Evolutionary conservation across 805 yeast species (phyloP).

Genomic region (Candida manassasensis): DNA sequence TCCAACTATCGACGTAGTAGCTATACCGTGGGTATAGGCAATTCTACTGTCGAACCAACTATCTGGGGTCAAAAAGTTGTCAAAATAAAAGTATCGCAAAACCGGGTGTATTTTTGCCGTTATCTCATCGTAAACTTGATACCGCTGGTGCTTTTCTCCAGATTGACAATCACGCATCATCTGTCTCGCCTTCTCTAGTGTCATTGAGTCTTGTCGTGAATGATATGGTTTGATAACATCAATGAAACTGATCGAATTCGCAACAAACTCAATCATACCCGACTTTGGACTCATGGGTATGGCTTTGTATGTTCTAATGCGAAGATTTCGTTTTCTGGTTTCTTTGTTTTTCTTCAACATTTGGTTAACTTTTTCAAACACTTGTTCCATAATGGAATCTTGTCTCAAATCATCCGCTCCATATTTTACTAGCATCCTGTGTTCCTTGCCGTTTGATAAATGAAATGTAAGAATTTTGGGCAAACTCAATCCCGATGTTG

Average conservation of each 20-base stretch:
- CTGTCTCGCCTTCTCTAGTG: conserved; percentile 54
- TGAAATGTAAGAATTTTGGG: conserved; percentile 70
- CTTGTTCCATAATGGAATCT: conserved; percentile 97
- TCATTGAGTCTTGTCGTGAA: conserved; percentile 32
- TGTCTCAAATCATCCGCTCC: conserved; percentile 91
- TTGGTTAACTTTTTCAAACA: conserved; percentile 77
- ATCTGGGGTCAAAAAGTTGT: conserved; percentile 60
- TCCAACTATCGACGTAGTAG: conserved; percentile 83
- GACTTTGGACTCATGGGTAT: conserved; percentile 83
- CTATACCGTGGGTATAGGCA: conserved; percentile 71
- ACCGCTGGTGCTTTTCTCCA: conserved; percentile 38
- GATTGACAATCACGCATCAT: conserved; percentile 57
- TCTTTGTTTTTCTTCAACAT: conserved; percentile 54
- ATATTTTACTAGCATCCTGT: conserved; percentile 68
- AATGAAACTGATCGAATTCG: conserved; percentile 64
- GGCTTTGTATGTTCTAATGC: conserved; percentile 80
- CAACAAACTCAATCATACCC: conserved; percentile 88
- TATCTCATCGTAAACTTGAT: conserved; percentile 45
- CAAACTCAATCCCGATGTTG: conserved; percentile 77
- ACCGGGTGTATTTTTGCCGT: conserved; percentile 56
- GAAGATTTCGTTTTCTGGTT: conserved; percentile 52
- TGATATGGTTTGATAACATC: conserved; percentile 70
- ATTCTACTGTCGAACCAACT: conserved; percentile 68
- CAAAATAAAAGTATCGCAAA: conserved; percentile 65
- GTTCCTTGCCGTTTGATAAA: conserved; percentile 54